Base-by-base conservation (phyloP, 2,329 filamentous ascomycete species). In the Pseudogymnoascus sp. region DNA sequence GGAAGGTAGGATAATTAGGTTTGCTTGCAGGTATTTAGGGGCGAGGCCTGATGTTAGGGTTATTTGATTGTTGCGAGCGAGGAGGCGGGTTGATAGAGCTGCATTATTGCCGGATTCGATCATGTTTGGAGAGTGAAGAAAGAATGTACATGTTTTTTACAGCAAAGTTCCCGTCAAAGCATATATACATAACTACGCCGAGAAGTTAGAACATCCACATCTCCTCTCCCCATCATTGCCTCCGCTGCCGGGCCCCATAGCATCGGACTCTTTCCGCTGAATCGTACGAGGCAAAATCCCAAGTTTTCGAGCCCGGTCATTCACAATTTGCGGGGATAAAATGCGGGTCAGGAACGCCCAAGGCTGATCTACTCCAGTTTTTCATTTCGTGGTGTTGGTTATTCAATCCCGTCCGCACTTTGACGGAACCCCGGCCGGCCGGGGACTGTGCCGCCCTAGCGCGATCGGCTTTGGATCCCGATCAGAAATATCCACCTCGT, bases 1-100 rank as follows among this genome's bases (percentile, higher is more conserved):
- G 1, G 78, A 79, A 0, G 83, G 84, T 0, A 87, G 75, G 9
- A 86, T 75, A 39, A 87, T 77, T 37, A 87, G 75, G 66, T 87
- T 87, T 39, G 84, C 83, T 74, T 87, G 84, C 11, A 87, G 72
- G 66, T 81, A 78, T 10, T 75, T 76, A 0, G 81, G 79, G 2
- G 83, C 81, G 1, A 84, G 72, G 10, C 83, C 82, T 0, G 82
- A 77, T 1, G 83, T 87, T 17, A 71, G 36, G 3, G 62, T 59
- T 17, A 62, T 67, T 35, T 62, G 44, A 26, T 62, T 60, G 4
- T 60, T 62, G 21, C 67, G 64, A 8, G 58, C 63, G 24, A 66
- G 63, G 31, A 63, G 33, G 15, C 67, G 66, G 17, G 64, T 63
- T 54, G 44, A 31, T 15, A 54, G 26, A 31, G 44, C 44, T 54